A percentile compares a stretch with the other conserved stretches of the same genome.
Evolutionary conservation across 208 protist species (phyloP).

Genomic region (Porcisia hertigi): DNA sequence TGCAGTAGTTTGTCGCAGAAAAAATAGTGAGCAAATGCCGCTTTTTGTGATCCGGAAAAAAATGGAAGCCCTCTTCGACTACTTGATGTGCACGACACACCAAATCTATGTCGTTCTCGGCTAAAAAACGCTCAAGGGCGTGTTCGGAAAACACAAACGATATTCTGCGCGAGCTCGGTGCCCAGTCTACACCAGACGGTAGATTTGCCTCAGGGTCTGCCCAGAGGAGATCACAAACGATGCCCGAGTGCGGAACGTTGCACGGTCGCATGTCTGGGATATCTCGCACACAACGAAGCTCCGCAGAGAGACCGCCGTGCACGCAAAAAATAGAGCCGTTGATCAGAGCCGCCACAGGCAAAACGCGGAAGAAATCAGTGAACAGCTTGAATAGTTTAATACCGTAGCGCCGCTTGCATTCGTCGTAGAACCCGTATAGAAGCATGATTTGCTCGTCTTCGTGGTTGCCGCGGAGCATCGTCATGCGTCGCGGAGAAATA

Average conservation of each 20-base stretch:
- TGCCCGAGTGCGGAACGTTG: conserved; percentile 97
- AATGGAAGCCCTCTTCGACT: conserved; percentile 99
- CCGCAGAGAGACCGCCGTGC: conserved; percentile 97
- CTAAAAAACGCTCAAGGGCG: conserved; percentile 96
- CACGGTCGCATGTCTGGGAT: conserved; percentile 95
- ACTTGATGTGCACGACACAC: conserved; percentile 99
- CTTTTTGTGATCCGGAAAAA: conserved; percentile 96
- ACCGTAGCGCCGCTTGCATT: conserved; percentile 97
- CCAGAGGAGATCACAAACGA: conserved; percentile 99
- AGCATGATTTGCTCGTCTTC: conserved; percentile 99
- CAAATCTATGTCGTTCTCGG: conserved; percentile 98
- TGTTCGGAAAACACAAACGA: conserved; percentile 98
- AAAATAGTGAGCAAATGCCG: conserved; percentile 99
- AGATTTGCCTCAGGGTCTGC: conserved; percentile 96
- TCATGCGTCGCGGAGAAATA: conserved; percentile 97
- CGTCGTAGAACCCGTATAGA: conserved; percentile 99
- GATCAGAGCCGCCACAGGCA: conserved; percentile 98
- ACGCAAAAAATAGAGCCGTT: conserved; percentile 99
- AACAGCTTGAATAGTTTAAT: conserved; percentile 99
- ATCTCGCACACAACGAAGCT: conserved; percentile 92
- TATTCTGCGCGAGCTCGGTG: conserved; percentile 98
- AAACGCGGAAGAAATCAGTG: conserved; percentile 97
- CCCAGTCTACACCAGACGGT: conserved; percentile 95
- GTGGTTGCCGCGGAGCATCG: conserved; percentile 98
- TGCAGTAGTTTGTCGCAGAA: conserved; percentile 99